Evolutionary conservation across 2,329 filamentous ascomycete genomes (phyloP).

Genomic region (Penicillium oxalicum): DNA sequence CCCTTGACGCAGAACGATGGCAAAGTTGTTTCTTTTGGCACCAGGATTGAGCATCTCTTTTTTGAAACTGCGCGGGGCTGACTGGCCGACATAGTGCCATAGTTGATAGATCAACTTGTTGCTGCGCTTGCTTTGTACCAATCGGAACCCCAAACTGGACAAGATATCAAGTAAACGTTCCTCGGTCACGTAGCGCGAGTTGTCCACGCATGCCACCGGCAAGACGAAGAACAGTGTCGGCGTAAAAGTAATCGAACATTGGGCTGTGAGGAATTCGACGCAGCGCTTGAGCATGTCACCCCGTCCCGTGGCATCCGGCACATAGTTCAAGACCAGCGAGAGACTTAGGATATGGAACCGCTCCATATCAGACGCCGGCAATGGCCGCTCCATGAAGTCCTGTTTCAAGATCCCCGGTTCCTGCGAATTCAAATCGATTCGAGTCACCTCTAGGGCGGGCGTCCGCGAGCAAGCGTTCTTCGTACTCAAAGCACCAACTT

Average conservation of each 20-base stretch:
- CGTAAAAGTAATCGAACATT: conserved; percentile 25
- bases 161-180: conserved; percentile 65
- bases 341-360: conserved; percentile 86
- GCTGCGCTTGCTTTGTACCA: conserved; percentile 64
- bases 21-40: conserved; percentile 79
- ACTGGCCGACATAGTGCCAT: conserved; percentile 54
- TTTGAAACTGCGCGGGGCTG: conserved; percentile 43
- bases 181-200: conserved; percentile 84
- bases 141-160: conserved; percentile 65
- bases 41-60: conserved; percentile 77
- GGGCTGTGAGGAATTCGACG: conserved; percentile 57
- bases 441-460: conserved; percentile 63
- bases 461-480: conserved; percentile 77
- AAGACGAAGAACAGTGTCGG: conserved; percentile 77
- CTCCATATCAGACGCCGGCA: conserved; percentile 56
- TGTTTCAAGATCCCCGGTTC: conserved; percentile 71
- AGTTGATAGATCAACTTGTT: conserved; percentile 83
- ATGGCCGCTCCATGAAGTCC: conserved; percentile 85
- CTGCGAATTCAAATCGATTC: conserved; percentile 89
- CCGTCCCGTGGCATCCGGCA: conserved; percentile 66
- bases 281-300: conserved; percentile 82
- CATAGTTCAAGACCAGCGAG: conserved; percentile 90
- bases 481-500: conserved; percentile 81
- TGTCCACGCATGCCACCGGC: conserved; percentile 78
- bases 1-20: conserved; percentile 56